phyloP scores from a whole-genome alignment of 345 rosid genomes.

The Eucalyptus cloeziana region DNA sequence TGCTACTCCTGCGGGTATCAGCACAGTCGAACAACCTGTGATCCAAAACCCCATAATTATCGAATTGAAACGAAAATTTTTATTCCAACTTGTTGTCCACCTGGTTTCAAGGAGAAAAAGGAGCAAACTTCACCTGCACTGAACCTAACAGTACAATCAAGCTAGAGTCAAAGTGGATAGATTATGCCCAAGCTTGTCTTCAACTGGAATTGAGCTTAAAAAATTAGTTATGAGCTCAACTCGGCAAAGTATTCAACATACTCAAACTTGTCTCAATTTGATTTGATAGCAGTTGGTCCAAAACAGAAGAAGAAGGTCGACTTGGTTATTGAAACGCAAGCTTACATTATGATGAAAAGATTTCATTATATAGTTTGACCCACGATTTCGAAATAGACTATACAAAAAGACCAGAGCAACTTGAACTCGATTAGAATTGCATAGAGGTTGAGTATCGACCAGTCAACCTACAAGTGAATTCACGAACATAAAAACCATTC shows the following conservation, averaged over 20 bases:
- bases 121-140: neutral
- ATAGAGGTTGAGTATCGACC: neutral
- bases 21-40: constrained; percentile 54
- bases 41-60: neutral
- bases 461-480: neutral
- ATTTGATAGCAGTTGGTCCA: neutral
- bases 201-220: neutral
- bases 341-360: neutral
- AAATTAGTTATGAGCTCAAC: neutral
- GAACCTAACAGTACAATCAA: neutral
- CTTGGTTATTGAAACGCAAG: neutral
- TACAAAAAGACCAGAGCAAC: neutral
- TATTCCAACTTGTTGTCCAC: neutral
- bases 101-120: neutral
- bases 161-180: neutral
- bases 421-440: neutral
- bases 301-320: neutral
- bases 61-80: neutral
- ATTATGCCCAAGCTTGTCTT: neutral
- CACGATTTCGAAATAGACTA: neutral
- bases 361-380: neutral
- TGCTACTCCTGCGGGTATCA: constrained; percentile 66
- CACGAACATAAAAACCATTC: neutral
- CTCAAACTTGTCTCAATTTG: neutral
- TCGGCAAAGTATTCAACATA: neutral